Conservation (phyloP, 2,329 filamentous ascomycete species). For the Chaetomiaceae sp. region DNA sequence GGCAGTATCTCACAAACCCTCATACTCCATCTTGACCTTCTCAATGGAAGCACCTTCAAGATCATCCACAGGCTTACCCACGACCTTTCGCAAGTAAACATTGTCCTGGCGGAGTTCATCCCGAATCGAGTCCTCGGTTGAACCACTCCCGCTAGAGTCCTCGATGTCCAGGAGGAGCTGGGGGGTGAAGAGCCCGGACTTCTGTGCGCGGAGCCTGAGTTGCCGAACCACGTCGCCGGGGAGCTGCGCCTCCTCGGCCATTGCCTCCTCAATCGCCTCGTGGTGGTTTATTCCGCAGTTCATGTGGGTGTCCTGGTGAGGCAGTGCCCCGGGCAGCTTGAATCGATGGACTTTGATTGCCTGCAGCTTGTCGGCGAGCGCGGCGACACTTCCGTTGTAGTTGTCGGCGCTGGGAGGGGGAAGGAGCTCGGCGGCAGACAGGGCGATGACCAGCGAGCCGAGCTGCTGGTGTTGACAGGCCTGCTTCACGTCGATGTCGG, state of each 20-base stretch:
- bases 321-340: constrained; percentile 20
- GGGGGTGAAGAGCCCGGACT: constrained; percentile 17
- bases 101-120: background rate
- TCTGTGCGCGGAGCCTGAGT: constrained; percentile 19
- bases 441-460: constrained; percentile 23
- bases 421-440: constrained; percentile 18
- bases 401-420: constrained; percentile 15
- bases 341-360: constrained; percentile 69
- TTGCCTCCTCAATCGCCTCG: constrained; percentile 13
- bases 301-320: constrained; percentile 20
- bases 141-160: background rate
- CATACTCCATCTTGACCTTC: background rate
- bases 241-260: constrained; percentile 6
- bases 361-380: constrained; percentile 57
- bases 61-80: background rate
- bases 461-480: constrained; percentile 25
- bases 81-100: background rate
- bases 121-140: background rate
- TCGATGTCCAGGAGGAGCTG: constrained; percentile 16
- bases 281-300: constrained; percentile 24
- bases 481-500: constrained; percentile 13
- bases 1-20: background rate
- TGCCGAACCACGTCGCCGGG: constrained; percentile 8
- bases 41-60: background rate
- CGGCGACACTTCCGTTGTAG: constrained; percentile 19